phyloP scores from a whole-genome alignment of 768 basidiomycete species.

The Podaxis rugospora region DNA sequence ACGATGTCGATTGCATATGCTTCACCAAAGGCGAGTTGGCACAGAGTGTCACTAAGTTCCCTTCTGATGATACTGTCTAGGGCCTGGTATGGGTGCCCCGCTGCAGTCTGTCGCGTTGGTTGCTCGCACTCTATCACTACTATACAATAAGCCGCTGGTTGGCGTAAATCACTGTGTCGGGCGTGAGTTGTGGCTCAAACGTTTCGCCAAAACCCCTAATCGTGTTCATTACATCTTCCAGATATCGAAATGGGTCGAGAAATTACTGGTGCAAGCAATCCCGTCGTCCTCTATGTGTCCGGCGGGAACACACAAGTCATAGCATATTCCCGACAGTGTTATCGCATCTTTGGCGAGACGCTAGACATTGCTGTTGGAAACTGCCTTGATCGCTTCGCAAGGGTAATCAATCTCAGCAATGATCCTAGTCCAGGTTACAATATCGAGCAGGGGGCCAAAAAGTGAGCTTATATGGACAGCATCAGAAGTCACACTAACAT shows the following conservation, averaged over 20 bases:
- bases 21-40: conserved; percentile 83
- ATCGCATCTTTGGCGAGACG: conserved; percentile 98
- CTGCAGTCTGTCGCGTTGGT: conserved; percentile 93
- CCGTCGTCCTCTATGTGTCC: conserved; percentile 96
- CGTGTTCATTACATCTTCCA: conserved; percentile 24
- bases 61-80: conserved; percentile 36
- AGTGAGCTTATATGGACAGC: conserved; percentile 37
- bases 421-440: conserved; percentile 97
- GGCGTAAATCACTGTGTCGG: conserved; percentile 99
- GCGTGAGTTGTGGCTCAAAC: conserved; percentile 48
- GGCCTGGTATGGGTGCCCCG: conserved; percentile 99
- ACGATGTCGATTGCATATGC: conserved; percentile 90
- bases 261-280: conserved; percentile 91
- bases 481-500: background rate
- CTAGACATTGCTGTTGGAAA: conserved; percentile 99
- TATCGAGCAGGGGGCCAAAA: conserved; percentile 93
- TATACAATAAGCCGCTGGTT: conserved; percentile 88
- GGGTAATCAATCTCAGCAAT: conserved; percentile 91
- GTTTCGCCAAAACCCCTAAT: background rate
- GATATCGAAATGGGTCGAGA: conserved; percentile 99
- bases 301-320: conserved; percentile 99
- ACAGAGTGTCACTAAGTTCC: background rate
- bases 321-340: conserved; percentile 95
- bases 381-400: conserved; percentile 94
- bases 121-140: conserved; percentile 82